phyloP scores from a whole-genome alignment of 306 rosid species.

The Benincasa hispida region DNA sequence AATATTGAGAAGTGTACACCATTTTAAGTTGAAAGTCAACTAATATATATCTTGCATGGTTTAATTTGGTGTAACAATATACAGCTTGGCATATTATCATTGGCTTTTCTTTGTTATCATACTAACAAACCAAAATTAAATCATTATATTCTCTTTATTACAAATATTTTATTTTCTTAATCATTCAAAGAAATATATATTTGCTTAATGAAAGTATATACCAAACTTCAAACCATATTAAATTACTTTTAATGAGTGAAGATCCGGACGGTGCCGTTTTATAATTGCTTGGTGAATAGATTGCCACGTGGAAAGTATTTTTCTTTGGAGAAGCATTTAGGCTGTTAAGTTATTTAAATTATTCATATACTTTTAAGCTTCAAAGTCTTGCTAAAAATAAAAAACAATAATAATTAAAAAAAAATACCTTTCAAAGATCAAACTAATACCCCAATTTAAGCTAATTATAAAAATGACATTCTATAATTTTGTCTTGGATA shows the following conservation, averaged over 20 bases:
- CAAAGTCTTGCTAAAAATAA: background rate
- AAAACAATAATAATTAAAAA: too few relatives aligned
- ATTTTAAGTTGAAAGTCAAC: too few relatives aligned
- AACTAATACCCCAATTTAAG: background rate
- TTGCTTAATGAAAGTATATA: background rate
- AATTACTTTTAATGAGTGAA: background rate
- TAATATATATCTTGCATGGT: background rate
- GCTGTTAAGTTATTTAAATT: background rate
- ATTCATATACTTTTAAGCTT: background rate
- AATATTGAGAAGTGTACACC: background rate
- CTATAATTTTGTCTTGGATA: too few relatives aligned
- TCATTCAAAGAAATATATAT: too few relatives aligned
- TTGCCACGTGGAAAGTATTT: background rate
- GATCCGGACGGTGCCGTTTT: background rate
- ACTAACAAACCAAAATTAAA: slow-evolving; percentile 1
- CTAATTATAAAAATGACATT: too few relatives aligned
- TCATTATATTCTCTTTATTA: background rate
- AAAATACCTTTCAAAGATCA: too few relatives aligned
- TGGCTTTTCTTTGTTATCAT: background rate
- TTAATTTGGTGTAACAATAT: background rate
- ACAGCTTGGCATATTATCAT: background rate
- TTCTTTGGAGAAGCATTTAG: background rate
- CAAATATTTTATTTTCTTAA: background rate
- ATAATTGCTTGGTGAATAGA: background rate
- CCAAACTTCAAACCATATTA: background rate